Evolutionary conservation across 164 flowering plant genomes (phyloP).

Genomic region (Stephania japonica): DNA sequence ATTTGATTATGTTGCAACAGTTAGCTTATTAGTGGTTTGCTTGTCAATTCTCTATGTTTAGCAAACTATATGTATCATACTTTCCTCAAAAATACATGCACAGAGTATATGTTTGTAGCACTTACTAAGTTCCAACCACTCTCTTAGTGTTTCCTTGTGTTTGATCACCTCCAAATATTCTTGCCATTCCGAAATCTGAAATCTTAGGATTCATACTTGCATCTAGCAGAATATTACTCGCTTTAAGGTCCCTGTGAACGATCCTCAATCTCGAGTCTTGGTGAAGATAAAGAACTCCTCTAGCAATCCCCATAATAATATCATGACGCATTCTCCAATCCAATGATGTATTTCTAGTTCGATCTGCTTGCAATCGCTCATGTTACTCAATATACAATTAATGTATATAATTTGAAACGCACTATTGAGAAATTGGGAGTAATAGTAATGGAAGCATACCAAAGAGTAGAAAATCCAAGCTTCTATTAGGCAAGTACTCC

Average conservation of each 20-base stretch:
- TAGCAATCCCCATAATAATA: conserved; percentile 59
- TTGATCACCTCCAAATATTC: conserved; percentile 22
- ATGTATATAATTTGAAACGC: background rate
- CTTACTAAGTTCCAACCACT: conserved; percentile 78
- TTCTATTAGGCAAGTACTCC: too few species aligned
- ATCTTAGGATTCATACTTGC: conserved; percentile 56
- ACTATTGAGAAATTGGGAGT: background rate
- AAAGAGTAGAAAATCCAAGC: conserved; percentile 10
- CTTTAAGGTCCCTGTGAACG: conserved; percentile 65
- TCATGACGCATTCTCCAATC: conserved; percentile 49
- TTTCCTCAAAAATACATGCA: too few species aligned
- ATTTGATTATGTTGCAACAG: too few species aligned
- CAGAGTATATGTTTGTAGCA: background rate
- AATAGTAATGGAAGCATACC: conserved; percentile 10
- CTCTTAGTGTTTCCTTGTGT: conserved; percentile 43
- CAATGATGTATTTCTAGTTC: conserved; percentile 7
- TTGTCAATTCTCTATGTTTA: too few species aligned
- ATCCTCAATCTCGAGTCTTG: conserved; percentile 61
- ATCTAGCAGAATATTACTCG: conserved; percentile 62
- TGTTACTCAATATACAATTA: background rate
- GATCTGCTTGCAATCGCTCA: conserved; percentile 13
- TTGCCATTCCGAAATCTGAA: conserved; percentile 60
- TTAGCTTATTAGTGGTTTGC: too few species aligned
- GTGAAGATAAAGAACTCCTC: conserved; percentile 66
- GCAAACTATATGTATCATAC: too few species aligned